Evolutionary conservation across 305 asterid genomes (phyloP).

Genomic region (Rubia tinctorum): DNA sequence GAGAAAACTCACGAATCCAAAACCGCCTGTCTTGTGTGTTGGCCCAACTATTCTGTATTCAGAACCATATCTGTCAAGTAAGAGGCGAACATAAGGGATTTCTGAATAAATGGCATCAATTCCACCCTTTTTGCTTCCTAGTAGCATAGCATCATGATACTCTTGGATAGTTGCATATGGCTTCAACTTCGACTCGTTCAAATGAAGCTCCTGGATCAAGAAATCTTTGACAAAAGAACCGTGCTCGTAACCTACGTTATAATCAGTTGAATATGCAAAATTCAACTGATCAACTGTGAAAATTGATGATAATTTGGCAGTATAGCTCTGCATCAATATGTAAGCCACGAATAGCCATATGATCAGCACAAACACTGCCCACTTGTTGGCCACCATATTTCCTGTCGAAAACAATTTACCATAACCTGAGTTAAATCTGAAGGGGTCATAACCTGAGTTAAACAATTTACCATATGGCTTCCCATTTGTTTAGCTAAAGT

Average conservation of each 20-base stretch:
- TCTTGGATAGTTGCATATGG: slow-evolving; percentile 15
- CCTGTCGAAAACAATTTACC: slow-evolving; percentile 12
- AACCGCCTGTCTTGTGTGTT: slow-evolving; percentile 28
- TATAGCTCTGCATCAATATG: slow-evolving; percentile 22
- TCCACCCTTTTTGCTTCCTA: slow-evolving; percentile 37
- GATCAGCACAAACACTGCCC: slow-evolving; percentile 16
- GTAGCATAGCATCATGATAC: slow-evolving; percentile 28
- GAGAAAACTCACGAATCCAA: slow-evolving; percentile 41
- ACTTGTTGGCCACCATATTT: slow-evolving; percentile 14
- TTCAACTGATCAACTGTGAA: slow-evolving; percentile 45
- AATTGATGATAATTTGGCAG: slow-evolving; percentile 23
- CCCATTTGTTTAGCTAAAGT: too few species aligned
- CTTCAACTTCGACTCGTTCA: slow-evolving; percentile 16
- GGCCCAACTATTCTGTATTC: slow-evolving; percentile 27
- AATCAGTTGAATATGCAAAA: slow-evolving; percentile 31
- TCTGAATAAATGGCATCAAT: slow-evolving; percentile 36
- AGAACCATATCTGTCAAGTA: slow-evolving; percentile 24
- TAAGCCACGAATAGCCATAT: slow-evolving; percentile 20
- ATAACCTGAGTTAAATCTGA: too few species aligned
- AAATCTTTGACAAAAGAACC: slow-evolving; percentile 44
- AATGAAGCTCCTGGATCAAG: slow-evolving; percentile 26
- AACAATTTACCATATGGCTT: too few species aligned
- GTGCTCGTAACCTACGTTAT: slow-evolving; percentile 34
- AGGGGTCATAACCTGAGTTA: too few species aligned
- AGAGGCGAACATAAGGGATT: slow-evolving; percentile 36